These are phyloP conservation scores for Nicotiana tomentosiformis DNA, from an alignment of 257 asterid species.

Conservation along the genomic window DNA sequence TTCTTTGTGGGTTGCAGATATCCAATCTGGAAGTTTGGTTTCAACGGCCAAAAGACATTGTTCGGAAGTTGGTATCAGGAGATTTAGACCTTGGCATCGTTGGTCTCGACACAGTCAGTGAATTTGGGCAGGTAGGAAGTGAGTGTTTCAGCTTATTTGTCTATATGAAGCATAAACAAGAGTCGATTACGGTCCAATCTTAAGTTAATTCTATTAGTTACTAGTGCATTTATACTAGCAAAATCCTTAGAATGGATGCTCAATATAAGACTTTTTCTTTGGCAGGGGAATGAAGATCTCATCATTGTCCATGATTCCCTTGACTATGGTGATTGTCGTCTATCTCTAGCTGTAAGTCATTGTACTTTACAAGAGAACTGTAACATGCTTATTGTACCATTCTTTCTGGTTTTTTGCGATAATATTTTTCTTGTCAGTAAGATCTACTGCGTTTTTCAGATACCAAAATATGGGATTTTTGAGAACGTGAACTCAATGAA, in stretches of 20 bases:
- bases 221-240: background rate
- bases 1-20: constrained; percentile 42
- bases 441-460: constrained; percentile 33
- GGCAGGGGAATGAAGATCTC: constrained; percentile 88
- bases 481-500: constrained; percentile 82
- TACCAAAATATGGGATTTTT: constrained; percentile 94
- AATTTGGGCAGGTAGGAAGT: constrained; percentile 70
- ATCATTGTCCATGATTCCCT: constrained; percentile 83
- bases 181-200: background rate
- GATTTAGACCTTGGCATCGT: constrained; percentile 97
- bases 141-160: background rate
- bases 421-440: constrained; percentile 6
- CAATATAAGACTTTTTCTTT: constrained; percentile 17
- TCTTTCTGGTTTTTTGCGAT: background rate
- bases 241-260: background rate
- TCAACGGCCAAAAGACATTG: constrained; percentile 97
- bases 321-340: constrained; percentile 87
- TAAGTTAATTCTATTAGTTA: background rate
- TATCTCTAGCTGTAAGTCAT: constrained; percentile 80
- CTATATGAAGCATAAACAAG: background rate
- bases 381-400: background rate
- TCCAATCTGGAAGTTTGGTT: constrained; percentile 87
- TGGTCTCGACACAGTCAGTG: constrained; percentile 79
- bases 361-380: background rate
- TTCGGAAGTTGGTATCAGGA: constrained; percentile 79